Evolutionary conservation across 257 asterid genomes (phyloP), one percentile per base, ranked within the genome.

Genomic region (Lavandula angustifolia): DNA sequence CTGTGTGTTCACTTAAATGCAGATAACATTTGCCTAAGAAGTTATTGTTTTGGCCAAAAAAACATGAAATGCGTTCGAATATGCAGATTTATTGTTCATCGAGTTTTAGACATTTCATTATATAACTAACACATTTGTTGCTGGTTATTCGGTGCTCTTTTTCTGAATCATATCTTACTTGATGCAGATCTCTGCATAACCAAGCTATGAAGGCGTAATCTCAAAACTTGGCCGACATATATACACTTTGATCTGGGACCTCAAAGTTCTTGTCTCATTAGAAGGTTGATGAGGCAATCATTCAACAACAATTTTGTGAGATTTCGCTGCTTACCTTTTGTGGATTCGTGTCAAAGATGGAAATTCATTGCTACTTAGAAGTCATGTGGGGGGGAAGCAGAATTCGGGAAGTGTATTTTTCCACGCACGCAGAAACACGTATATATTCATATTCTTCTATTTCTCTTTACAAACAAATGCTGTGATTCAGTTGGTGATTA

Each of bases 291-390:
- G 63, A 54, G 60, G 73, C 71, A 59, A 54, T 7, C 57, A 29
- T 72, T 62, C 54, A 59, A 9, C 65, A 56, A 34, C 78, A 73
- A 76, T 64, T 78, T 76, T 80, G 76, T 54, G 76, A 77, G 69
- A 61, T 52, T 64, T 63, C 54, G 14, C 55, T 22, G 22, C 64
- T 18, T 67, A 8, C 51, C 33, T 42, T 62, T 68, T 60, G 53
- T 53, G 64, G 40, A 14, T 57, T 57, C 47, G 52, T 60, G 62
- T 44, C 49, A 29, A 61, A 64, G 58, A 57, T 60, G 59, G 43
- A 51, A 56, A 52, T 22, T 62, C 70, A 53, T 31, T 65, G 61
- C 55, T 51, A 17, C 57, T 60, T 49, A 17, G 33, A 75, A 58
- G n/a, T n/a, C n/a, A n/a, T n/a, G n/a, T n/a, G n/a, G n/a, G n/a